Percentiles rank a stretch among this genome's conserved stretches.
These are phyloP conservation scores for Massospora cicadina DNA, from an alignment of 371 early-diverging fungal genomes.

Conservation along the genomic window DNA sequence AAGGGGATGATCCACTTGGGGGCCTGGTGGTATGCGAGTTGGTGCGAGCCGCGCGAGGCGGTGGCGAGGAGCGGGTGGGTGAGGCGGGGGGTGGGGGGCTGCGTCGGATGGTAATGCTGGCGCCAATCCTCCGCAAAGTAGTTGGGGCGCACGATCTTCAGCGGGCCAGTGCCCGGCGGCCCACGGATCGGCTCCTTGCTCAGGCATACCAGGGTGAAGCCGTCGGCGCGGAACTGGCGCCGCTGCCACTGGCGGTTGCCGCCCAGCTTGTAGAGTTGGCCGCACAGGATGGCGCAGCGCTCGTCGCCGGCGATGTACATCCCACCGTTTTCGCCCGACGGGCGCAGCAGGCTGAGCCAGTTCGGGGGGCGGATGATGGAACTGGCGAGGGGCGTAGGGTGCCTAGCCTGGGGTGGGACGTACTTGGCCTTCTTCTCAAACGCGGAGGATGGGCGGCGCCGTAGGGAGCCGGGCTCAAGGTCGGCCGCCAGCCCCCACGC, in stretches of 20 bases:
- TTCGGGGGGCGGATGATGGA: neutral
- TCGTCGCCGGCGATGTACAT: neutral
- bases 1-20: slow-evolving; percentile 12
- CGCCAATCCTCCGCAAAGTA: neutral
- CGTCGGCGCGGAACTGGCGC: slow-evolving; percentile 10
- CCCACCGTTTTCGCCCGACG: neutral
- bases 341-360: neutral
- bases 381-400: neutral
- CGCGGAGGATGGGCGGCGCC: neutral
- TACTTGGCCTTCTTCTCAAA: neutral
- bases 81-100: slow-evolving; percentile 1
- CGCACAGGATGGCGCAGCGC: neutral
- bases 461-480: neutral
- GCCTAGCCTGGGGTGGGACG: neutral
- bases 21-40: slow-evolving; percentile 1
- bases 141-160: neutral
- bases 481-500: neutral
- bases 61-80: slow-evolving; percentile 11
- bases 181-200: neutral
- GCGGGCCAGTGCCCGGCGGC: neutral
- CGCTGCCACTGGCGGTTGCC: slow-evolving; percentile 10
- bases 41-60: neutral
- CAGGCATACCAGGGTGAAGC: slow-evolving; percentile 9
- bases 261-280: slow-evolving; percentile 10
- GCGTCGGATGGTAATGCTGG: neutral